Percentiles rank a stretch among this genome's conserved stretches.
phyloP scores from a whole-genome alignment of 306 rosid species.

The Dryas drummondii region DNA sequence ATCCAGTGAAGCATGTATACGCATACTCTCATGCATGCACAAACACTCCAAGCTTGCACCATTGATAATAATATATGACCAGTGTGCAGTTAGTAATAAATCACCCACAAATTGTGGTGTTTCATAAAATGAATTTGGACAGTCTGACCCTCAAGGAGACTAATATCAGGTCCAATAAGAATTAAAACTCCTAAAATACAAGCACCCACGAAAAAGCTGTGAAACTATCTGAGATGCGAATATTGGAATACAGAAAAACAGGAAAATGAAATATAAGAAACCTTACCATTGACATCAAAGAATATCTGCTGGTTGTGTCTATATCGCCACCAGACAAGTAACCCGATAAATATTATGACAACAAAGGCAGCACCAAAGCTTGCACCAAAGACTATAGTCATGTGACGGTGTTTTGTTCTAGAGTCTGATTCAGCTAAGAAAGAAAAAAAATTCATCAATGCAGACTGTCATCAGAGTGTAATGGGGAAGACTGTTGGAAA shows the following conservation, averaged over 20 bases:
- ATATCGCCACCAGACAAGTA: constrained; percentile 87
- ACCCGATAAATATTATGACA: constrained; percentile 51
- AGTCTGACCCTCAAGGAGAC: background rate
- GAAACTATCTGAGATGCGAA: background rate
- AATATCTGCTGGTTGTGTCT: constrained; percentile 91
- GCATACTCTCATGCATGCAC: background rate
- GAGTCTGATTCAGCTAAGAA: constrained; percentile 55
- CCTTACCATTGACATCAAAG: constrained; percentile 91
- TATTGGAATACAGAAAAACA: background rate
- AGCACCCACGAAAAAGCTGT: constrained; percentile 11
- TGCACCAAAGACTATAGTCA: constrained; percentile 78
- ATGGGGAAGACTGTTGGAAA: constrained; percentile 10
- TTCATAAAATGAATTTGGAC: background rate
- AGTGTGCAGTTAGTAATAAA: background rate
- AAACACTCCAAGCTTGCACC: constrained; percentile 6
- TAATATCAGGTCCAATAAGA: background rate
- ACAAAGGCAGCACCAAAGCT: constrained; percentile 77
- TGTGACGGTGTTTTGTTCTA: constrained; percentile 54
- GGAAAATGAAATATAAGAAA: constrained; percentile 1
- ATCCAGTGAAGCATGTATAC: background rate
- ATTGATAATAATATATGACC: background rate
- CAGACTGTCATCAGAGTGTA: constrained; percentile 21
- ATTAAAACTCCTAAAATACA: constrained; percentile 2
- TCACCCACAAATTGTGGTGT: background rate
- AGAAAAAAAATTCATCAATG: constrained; percentile 30